These are phyloP conservation scores for Apiotrichum domesticum DNA, from an alignment of 1,284 basidiomycete species.

Conservation along the genomic window DNA sequence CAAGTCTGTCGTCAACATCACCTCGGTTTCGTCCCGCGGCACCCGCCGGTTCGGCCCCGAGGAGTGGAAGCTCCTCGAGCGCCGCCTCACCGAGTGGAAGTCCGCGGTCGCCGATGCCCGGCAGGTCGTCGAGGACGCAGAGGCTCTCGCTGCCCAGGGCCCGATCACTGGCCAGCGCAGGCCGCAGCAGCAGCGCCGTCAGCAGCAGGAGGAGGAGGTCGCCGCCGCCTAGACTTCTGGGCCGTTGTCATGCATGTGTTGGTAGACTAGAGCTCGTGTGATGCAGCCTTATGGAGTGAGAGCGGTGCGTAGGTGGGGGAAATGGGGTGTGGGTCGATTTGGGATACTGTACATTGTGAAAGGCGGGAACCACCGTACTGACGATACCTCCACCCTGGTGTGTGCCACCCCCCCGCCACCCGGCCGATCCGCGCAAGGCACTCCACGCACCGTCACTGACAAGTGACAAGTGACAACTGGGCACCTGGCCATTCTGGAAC, in stretches of 20 bases:
- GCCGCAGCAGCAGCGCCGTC: constrained; percentile 20
- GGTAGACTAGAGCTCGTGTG: not conserved
- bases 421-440: too few relatives aligned
- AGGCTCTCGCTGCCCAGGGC: constrained; percentile 32
- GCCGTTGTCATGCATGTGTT: constrained; percentile 5
- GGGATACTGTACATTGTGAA: too few relatives aligned
- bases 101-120: constrained; percentile 39
- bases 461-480: too few relatives aligned
- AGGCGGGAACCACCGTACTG: too few relatives aligned
- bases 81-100: constrained; percentile 75
- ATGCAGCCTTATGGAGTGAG: not conserved
- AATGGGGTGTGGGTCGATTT: too few relatives aligned
- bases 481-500: too few relatives aligned
- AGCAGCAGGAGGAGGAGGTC: constrained; percentile 21
- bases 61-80: constrained; percentile 79
- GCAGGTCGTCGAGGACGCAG: constrained; percentile 39
- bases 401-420: too few relatives aligned
- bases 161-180: constrained; percentile 20
- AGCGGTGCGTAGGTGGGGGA: not conserved
- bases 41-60: constrained; percentile 64
- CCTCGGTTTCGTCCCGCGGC: constrained; percentile 59
- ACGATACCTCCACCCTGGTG: too few relatives aligned
- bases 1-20: constrained; percentile 66
- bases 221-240: constrained; percentile 2
- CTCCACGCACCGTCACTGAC: too few relatives aligned